These are phyloP conservation scores for Vanderwaltozyma verrucispora DNA, from an alignment of 805 yeast genomes.

Conservation along the genomic window DNA sequence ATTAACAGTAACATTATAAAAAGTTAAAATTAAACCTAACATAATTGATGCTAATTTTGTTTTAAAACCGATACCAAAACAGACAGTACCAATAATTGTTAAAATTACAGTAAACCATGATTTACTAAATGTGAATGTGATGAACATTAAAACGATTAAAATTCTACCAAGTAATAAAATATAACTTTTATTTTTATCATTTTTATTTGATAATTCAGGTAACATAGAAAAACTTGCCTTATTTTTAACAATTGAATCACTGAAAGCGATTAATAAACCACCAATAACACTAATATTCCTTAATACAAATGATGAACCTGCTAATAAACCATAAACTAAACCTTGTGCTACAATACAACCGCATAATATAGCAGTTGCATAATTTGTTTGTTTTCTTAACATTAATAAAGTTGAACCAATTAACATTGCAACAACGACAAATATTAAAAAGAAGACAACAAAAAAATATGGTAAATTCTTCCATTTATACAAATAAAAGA, in stretches of 20 bases:
- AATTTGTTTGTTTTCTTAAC: slow-evolving; percentile 53
- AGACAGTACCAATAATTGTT: slow-evolving; percentile 60
- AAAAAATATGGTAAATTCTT: slow-evolving; percentile 73
- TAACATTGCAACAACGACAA: slow-evolving; percentile 62
- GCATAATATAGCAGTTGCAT: slow-evolving; percentile 61
- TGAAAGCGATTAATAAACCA: slow-evolving; percentile 77
- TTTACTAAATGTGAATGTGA: slow-evolving; percentile 73
- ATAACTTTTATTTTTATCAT: slow-evolving; percentile 54
- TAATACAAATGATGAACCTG: slow-evolving; percentile 71
- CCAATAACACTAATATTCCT: slow-evolving; percentile 89
- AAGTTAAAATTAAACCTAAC: slow-evolving; percentile 55
- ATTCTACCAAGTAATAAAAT: slow-evolving; percentile 82
- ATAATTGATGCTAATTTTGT: slow-evolving; percentile 78
- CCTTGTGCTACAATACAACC: slow-evolving; percentile 81
- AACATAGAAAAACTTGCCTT: slow-evolving; percentile 43
- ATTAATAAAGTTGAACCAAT: slow-evolving; percentile 65
- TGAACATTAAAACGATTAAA: slow-evolving; percentile 71
- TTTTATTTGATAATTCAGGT: slow-evolving; percentile 54
- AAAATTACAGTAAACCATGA: slow-evolving; percentile 59
- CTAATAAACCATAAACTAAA: slow-evolving; percentile 74
- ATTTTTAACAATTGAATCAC: slow-evolving; percentile 77
- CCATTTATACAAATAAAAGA: slow-evolving; percentile 68
- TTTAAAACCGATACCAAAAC: slow-evolving; percentile 87
- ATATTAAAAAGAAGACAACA: slow-evolving; percentile 52
- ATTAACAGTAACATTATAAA: slow-evolving; percentile 71